phyloP scores from a whole-genome alignment of 345 rosid species.

The Adansonia digitata region DNA sequence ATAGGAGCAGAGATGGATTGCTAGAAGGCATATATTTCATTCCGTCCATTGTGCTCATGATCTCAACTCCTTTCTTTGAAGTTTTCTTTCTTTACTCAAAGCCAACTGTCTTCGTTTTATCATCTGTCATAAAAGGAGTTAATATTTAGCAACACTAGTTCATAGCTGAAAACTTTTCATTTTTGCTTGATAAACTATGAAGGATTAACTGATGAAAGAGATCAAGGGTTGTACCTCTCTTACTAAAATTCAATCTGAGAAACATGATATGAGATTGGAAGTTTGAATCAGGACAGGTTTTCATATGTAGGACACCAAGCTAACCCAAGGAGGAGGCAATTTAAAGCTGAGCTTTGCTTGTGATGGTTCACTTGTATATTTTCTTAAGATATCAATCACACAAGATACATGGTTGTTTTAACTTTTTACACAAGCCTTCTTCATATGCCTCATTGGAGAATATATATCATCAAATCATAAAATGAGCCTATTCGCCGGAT shows the following conservation, averaged over 20 bases:
- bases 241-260: not conserved
- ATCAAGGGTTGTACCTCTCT: not conserved
- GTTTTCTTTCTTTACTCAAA: not conserved
- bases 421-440: not conserved
- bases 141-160: not conserved
- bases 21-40: not conserved
- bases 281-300: not conserved
- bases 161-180: not conserved
- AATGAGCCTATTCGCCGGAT: not conserved
- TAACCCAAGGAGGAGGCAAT: not conserved
- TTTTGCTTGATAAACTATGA: not conserved
- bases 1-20: not conserved
- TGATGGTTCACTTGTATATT: not conserved
- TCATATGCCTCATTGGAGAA: not conserved
- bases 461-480: not conserved
- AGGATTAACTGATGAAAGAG: not conserved
- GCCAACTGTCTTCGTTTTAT: not conserved
- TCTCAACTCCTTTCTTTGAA: not conserved
- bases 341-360: not conserved
- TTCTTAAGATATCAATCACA: not conserved
- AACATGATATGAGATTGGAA: not conserved
- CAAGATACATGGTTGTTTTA: not conserved
- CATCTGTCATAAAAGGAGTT: not conserved
- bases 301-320: not conserved
- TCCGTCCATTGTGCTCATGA: not conserved